Conservation (phyloP, 208 protist species). For the Zelonia costaricensis region DNA sequence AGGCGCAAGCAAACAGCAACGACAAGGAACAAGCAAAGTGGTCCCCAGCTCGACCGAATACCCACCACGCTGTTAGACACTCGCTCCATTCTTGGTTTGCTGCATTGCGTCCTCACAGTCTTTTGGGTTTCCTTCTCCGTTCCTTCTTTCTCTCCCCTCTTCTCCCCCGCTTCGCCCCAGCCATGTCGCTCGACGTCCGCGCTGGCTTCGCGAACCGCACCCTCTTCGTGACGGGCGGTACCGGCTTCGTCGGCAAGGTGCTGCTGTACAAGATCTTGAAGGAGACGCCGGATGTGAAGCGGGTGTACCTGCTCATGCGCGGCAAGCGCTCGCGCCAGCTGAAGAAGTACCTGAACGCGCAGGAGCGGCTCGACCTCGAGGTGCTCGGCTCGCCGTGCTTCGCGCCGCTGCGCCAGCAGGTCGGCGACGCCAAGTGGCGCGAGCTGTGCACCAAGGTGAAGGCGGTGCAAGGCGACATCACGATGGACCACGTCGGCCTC, state of each 20-base stretch:
- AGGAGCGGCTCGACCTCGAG: slow-evolving; percentile 79
- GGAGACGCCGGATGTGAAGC: slow-evolving; percentile 68
- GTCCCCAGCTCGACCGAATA: no score
- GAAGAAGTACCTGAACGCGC: slow-evolving; percentile 58
- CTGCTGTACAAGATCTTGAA: slow-evolving; percentile 82
- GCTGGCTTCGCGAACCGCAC: slow-evolving; percentile 60
- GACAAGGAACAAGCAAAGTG: no score
- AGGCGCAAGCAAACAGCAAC: no score
- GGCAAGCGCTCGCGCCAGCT: slow-evolving; percentile 71
- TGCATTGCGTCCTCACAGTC: no score
- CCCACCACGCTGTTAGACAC: no score
- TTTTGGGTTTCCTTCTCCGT: no score
- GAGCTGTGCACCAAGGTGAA: slow-evolving; percentile 49
- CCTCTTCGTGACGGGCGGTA: slow-evolving; percentile 82
- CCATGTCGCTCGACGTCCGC: slow-evolving; percentile 68
- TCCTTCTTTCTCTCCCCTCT: not conserved
- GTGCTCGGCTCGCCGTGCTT: slow-evolving; percentile 77
- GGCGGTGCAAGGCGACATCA: slow-evolving; percentile 76
- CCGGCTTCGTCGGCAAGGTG: slow-evolving; percentile 90
- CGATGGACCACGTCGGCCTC: slow-evolving; percentile 64
- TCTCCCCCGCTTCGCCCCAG: not conserved
- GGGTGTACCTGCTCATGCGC: slow-evolving; percentile 79
- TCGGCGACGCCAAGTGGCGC: slow-evolving; percentile 65
- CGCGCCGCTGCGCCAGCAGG: slow-evolving; percentile 52
- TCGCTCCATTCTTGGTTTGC: no score